Evolutionary conservation across 148 eudicot genomes (phyloP).

Genomic region (Chenopodium suecicum): DNA sequence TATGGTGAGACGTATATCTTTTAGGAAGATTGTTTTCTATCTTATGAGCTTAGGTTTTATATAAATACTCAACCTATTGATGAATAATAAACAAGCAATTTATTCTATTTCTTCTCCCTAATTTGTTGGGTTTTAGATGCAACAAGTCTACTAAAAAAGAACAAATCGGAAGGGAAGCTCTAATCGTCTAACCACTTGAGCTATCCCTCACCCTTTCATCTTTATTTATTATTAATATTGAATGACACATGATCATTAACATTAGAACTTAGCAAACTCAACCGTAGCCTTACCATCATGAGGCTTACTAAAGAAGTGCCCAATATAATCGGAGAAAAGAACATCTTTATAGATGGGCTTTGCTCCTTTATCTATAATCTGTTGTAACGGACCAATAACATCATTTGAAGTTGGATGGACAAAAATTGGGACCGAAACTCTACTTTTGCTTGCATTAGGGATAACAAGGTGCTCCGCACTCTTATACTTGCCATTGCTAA

Average conservation of each 20-base stretch:
- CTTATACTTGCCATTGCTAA: conserved; percentile 41
- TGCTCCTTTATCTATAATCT: conserved; percentile 30
- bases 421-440: conserved; percentile 36
- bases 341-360: conserved; percentile 30
- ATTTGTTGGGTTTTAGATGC: no score
- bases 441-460: conserved; percentile 20
- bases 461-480: conserved; percentile 42
- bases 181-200: no score
- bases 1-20: no score
- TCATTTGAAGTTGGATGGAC: conserved; percentile 25
- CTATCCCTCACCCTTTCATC: no score
- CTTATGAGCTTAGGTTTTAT: no score
- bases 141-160: no score
- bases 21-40: no score
- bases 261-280: conserved; percentile 23
- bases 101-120: no score
- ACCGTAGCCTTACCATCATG: conserved; percentile 38
- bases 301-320: conserved; percentile 29
- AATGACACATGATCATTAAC: neutral
- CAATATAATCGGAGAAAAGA: conserved; percentile 34
- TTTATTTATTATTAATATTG: no score
- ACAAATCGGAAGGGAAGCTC: no score
- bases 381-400: conserved; percentile 30
- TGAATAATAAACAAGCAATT: no score
- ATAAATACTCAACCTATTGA: no score